phyloP scores from a whole-genome alignment of 2,329 filamentous ascomycete genomes.

The Ophiostoma perfectum region DNA sequence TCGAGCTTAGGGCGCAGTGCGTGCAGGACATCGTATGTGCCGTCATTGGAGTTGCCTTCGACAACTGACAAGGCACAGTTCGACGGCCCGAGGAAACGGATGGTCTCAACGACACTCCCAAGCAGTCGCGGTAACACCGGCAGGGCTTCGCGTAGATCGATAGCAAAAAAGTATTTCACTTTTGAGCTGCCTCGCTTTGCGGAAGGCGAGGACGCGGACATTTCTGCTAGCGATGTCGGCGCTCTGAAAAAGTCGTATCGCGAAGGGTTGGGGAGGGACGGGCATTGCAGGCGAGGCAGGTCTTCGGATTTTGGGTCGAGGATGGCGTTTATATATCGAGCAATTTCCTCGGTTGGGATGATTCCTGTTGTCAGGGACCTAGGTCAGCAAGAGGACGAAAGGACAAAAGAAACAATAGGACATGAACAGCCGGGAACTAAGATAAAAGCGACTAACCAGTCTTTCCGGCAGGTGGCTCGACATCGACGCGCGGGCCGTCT shows the following conservation, averaged over 20 bases:
- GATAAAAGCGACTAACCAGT: neutral
- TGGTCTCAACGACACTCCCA: constrained; percentile 41
- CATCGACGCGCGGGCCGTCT: neutral
- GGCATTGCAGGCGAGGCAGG: neutral
- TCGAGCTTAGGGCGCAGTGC: constrained; percentile 39
- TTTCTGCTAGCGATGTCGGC: constrained; percentile 12
- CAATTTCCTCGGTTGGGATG: neutral
- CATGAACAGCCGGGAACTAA: too few species aligned
- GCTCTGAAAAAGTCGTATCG: constrained; percentile 1
- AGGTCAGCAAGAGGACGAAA: neutral
- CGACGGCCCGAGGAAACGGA: constrained; percentile 39
- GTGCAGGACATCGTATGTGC: constrained; percentile 47
- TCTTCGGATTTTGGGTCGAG: neutral
- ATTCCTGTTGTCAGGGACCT: neutral
- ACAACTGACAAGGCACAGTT: constrained; percentile 51
- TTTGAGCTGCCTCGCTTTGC: constrained; percentile 10
- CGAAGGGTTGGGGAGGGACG: neutral
- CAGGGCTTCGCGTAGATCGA: constrained; percentile 45
- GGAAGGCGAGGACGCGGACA: neutral
- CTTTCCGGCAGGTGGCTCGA: neutral
- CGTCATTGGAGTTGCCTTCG: constrained; percentile 51
- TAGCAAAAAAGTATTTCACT: constrained; percentile 45
- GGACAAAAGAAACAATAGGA: neutral
- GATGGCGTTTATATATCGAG: neutral
- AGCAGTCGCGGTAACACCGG: constrained; percentile 46